Conservation (phyloP, 202 grass and related monocot species). For the Hordeum pubiflorum region DNA sequence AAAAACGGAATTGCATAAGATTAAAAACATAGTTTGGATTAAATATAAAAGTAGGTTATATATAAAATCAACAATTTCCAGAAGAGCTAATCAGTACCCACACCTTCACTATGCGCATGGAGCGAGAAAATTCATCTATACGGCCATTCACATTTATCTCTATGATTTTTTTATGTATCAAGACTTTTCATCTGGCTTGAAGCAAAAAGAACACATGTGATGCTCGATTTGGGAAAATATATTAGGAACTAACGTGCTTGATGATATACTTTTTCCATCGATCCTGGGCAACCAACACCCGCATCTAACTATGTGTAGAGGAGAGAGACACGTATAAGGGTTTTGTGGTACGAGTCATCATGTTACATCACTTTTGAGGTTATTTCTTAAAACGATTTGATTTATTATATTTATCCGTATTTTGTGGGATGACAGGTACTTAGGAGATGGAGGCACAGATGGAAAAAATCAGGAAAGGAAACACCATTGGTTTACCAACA, state of each 20-base stretch:
- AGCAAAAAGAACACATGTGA: neutral
- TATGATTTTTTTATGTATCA: neutral
- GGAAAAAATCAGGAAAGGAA: neutral
- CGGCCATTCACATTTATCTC: neutral
- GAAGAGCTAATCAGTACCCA: too few species aligned
- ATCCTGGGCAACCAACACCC: neutral
- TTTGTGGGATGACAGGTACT: neutral
- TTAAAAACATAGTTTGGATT: too few species aligned
- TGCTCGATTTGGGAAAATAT: neutral
- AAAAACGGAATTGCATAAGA: too few species aligned
- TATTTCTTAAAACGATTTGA: neutral
- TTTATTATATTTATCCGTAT: neutral
- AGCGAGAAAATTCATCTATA: neutral
- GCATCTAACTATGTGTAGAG: neutral
- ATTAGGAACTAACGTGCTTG: neutral
- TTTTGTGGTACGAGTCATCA: neutral
- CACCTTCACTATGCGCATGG: neutral
- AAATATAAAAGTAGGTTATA: too few species aligned
- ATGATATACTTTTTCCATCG: neutral
- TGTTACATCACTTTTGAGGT: neutral
- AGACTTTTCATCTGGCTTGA: neutral
- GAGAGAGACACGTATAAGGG: neutral
- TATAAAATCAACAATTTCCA: too few species aligned
- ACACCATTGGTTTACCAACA: neutral
- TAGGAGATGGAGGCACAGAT: neutral